Conservation (phyloP, 306 rosid genomes). For the Castanospermum australe region DNA sequence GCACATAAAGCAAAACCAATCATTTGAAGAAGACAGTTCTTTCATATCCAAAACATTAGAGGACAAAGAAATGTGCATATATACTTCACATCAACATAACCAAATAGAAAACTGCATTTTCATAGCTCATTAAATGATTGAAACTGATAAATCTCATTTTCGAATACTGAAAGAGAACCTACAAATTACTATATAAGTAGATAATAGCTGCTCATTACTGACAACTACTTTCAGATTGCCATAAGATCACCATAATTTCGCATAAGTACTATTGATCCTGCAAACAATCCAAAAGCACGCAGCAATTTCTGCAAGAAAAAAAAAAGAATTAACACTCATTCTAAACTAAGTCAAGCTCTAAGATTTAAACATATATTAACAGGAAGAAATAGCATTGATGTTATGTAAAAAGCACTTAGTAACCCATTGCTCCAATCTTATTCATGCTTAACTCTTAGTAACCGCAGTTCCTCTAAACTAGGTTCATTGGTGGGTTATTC, state of each 20-base stretch:
- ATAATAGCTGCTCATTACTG: conserved; percentile 16
- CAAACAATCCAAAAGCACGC: conserved; percentile 76
- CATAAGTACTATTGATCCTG: conserved; percentile 69
- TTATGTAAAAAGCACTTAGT: background rate
- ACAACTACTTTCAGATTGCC: conserved; percentile 60
- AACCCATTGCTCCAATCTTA: background rate
- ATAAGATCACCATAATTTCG: conserved; percentile 81
- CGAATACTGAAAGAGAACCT: background rate
- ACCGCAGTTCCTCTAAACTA: background rate
- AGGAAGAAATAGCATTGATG: background rate
- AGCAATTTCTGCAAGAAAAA: conserved; percentile 66
- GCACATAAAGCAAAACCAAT: no score
- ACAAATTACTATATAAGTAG: conserved; percentile 1
- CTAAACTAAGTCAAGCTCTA: background rate
- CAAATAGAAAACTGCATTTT: background rate
- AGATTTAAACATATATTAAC: conserved; percentile 2
- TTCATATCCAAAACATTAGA: conserved; percentile 13
- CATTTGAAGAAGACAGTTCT: no score
- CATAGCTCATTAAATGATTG: background rate
- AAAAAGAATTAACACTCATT: background rate
- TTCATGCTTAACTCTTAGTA: background rate
- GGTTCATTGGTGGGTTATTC: background rate
- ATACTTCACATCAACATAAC: background rate
- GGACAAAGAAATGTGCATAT: background rate
- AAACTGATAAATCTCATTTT: conserved; percentile 2